These are phyloP conservation scores for Phytophthora syringae DNA, from an alignment of 352 stramenopile species.

Conservation along the genomic window DNA sequence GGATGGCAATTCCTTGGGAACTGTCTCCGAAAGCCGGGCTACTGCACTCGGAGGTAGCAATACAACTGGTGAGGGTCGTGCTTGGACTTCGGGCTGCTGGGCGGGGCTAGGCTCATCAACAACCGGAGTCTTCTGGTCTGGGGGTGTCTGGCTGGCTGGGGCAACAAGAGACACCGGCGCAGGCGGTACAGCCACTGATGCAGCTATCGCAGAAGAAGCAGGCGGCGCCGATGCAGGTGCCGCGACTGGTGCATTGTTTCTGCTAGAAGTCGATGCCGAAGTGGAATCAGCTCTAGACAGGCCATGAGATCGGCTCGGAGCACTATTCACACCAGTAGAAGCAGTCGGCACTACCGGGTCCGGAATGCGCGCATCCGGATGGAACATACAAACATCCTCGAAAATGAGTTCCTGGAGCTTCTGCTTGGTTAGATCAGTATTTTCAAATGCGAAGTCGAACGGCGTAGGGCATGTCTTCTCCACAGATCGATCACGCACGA, in stretches of 20 bases:
- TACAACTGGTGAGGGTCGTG: slow-evolving; percentile 45
- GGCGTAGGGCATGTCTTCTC: slow-evolving; percentile 81
- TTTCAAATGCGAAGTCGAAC: slow-evolving; percentile 90
- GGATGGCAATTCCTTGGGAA: slow-evolving; percentile 15
- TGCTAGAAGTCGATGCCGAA: slow-evolving; percentile 20
- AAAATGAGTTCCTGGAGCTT: slow-evolving; percentile 94
- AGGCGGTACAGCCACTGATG: slow-evolving; percentile 27
- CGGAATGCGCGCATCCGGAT: slow-evolving; percentile 76
- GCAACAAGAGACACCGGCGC: slow-evolving; percentile 28
- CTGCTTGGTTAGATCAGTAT: slow-evolving; percentile 88
- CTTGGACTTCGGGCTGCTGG: slow-evolving; percentile 16
- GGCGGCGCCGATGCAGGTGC: slow-evolving; percentile 20
- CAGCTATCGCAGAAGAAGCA: slow-evolving; percentile 10
- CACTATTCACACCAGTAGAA: slow-evolving; percentile 16
- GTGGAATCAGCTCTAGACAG: slow-evolving; percentile 24
- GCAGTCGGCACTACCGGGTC: slow-evolving; percentile 34
- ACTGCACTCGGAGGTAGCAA: slow-evolving; percentile 37
- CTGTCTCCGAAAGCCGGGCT: slow-evolving; percentile 28
- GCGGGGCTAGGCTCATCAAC: slow-evolving; percentile 20
- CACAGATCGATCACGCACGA: slow-evolving; percentile 74
- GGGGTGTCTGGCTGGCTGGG: slow-evolving; percentile 12
- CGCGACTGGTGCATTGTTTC: slow-evolving; percentile 14
- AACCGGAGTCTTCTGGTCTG: slow-evolving; percentile 15
- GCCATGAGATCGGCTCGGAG: slow-evolving; percentile 19
- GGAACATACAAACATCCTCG: slow-evolving; percentile 90